Conservation (phyloP, 331 rosid species). For the Acacia concinna region DNA sequence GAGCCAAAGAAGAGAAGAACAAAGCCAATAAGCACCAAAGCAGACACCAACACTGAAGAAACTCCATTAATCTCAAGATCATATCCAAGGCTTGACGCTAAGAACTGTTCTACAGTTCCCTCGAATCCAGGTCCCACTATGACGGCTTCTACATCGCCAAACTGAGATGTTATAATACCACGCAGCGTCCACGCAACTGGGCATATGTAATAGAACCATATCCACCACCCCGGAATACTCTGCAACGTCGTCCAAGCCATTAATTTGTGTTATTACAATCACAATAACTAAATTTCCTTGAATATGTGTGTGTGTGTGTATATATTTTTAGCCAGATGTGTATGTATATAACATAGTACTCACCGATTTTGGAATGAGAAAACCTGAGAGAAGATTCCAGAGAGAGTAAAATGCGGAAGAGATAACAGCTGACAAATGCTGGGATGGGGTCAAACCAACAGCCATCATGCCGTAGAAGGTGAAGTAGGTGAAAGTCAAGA, state of each 20-base stretch:
- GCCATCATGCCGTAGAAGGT: constrained; percentile 89
- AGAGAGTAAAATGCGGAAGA: constrained; percentile 89
- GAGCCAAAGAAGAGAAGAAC: constrained; percentile 52
- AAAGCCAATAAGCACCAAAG: constrained; percentile 51
- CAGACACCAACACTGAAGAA: constrained; percentile 49
- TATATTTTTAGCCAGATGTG: too few species aligned
- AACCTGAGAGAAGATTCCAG: constrained; percentile 88
- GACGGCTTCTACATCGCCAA: constrained; percentile 63
- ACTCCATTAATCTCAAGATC: constrained; percentile 50
- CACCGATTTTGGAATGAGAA: constrained; percentile 77
- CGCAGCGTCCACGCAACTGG: constrained; percentile 88
- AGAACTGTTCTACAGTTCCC: constrained; percentile 60
- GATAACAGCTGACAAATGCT: constrained; percentile 66
- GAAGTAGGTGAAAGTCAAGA: constrained; percentile 82
- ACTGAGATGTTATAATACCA: constrained; percentile 76
- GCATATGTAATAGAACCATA: constrained; percentile 81
- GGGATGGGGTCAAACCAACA: constrained; percentile 79
- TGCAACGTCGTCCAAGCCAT: constrained; percentile 43
- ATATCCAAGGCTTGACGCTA: constrained; percentile 58
- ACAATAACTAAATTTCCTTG: neutral
- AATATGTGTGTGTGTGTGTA: too few species aligned
- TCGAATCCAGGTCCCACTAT: constrained; percentile 62
- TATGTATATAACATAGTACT: constrained; percentile 24
- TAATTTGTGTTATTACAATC: neutral
- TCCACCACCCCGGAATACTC: constrained; percentile 80